Conservation (phyloP, 2,329 filamentous ascomycete genomes). For the Fusarium temperatum region DNA sequence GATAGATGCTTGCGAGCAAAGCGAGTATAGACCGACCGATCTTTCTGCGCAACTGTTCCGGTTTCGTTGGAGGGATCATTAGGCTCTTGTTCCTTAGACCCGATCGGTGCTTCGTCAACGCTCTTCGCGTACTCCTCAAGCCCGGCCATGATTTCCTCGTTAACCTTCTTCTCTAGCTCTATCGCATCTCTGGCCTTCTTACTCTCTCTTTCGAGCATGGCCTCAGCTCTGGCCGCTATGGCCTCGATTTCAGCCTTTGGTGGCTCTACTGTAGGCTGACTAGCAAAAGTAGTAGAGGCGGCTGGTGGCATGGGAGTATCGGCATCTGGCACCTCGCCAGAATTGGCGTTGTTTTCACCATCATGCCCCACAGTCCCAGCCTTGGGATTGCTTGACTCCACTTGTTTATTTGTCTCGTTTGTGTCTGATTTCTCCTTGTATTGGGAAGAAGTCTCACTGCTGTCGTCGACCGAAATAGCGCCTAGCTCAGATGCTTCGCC, state of each 20-base stretch:
- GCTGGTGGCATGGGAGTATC: fast-evolving
- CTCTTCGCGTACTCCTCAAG: no score
- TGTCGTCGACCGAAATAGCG: fast-evolving
- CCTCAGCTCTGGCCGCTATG: no score
- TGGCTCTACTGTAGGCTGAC: no score
- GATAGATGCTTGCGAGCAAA: background rate
- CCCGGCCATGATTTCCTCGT: no score
- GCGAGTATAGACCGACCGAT: background rate
- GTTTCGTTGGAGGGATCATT: fast-evolving
- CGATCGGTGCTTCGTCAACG: background rate
- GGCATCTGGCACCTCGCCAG: fast-evolving
- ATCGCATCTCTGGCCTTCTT: no score
- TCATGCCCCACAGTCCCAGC: fast-evolving
- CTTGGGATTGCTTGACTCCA: fast-evolving
- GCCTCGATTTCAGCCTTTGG: no score
- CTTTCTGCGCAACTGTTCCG: background rate
- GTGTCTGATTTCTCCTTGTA: fast-evolving
- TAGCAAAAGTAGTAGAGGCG: background rate
- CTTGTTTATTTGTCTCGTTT: fast-evolving
- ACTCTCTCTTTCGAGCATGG: no score
- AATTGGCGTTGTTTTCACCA: fast-evolving
- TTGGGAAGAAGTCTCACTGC: background rate
- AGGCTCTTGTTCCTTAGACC: fast-evolving
- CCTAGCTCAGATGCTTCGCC: fast-evolving
- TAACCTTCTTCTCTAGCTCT: no score